These are phyloP conservation scores for Ophiocordyceps camponoti-leonardi DNA, from an alignment of 2,329 filamentous ascomycete genomes.

Conservation along the genomic window DNA sequence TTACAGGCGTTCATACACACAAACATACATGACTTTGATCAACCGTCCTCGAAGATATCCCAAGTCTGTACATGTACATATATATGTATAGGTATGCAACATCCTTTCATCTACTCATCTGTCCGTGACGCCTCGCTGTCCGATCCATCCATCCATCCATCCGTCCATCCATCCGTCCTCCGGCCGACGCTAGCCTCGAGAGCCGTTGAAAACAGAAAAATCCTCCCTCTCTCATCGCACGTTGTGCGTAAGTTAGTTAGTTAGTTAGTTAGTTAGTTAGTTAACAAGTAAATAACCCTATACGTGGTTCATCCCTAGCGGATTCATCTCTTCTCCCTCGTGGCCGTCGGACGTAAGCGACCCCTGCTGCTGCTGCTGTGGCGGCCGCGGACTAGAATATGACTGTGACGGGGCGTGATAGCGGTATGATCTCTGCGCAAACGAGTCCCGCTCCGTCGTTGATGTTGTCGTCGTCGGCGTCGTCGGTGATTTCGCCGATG, in stretches of 20 bases:
- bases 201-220: neutral
- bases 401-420: constrained; percentile 38
- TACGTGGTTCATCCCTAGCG: constrained; percentile 39
- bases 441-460: constrained; percentile 24
- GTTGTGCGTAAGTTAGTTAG: neutral
- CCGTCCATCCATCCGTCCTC: neutral
- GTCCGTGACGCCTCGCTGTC: constrained; percentile 6
- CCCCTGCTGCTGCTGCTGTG: constrained; percentile 17
- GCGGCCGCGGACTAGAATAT: constrained; percentile 37
- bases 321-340: constrained; percentile 27
- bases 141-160: neutral
- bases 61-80: too few relatives aligned
- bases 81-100: neutral
- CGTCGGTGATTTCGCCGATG: constrained; percentile 23
- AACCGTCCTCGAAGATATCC: too few relatives aligned
- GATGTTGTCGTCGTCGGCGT: constrained; percentile 9
- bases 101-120: neutral
- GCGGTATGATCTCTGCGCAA: constrained; percentile 29
- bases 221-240: neutral
- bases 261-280: too few relatives aligned
- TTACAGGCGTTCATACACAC: too few relatives aligned
- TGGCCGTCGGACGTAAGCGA: constrained; percentile 16
- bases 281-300: constrained; percentile 9
- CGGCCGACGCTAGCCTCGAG: neutral
- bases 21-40: too few relatives aligned